Evolutionary conservation across 345 rosid species (phyloP).

Genomic region (Boechera stricta): DNA sequence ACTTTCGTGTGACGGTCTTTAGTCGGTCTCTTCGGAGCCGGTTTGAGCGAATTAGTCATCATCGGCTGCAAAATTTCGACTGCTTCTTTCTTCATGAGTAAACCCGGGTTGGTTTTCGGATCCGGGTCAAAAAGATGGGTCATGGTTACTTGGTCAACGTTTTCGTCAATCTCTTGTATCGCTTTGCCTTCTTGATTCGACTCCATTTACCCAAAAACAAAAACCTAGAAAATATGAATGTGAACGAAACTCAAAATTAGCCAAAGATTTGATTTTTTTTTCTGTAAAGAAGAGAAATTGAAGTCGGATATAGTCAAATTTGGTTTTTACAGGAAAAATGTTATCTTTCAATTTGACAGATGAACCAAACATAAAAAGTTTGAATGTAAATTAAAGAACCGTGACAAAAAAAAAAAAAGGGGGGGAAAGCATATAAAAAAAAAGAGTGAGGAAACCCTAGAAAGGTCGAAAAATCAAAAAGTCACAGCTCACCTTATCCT

Average conservation of each 20-base stretch:
- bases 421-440: not conserved
- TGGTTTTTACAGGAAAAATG: not conserved
- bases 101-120: constrained; percentile 39
- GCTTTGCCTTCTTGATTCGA: constrained; percentile 42
- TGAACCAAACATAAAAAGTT: not conserved
- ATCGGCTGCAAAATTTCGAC: constrained; percentile 35
- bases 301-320: constrained; percentile 21
- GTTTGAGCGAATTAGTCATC: constrained; percentile 2
- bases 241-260: not conserved
- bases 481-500: constrained; percentile 44
- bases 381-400: constrained; percentile 1
- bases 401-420: not conserved
- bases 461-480: constrained; percentile 19
- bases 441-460: constrained; percentile 45
- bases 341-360: constrained; percentile 14
- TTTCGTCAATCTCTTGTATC: constrained; percentile 52
- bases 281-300: not conserved
- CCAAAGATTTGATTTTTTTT: not conserved
- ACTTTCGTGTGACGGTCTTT: constrained; percentile 91
- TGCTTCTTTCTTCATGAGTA: constrained; percentile 51
- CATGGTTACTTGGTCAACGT: constrained; percentile 33
- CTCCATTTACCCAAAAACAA: constrained; percentile 36
- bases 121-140: constrained; percentile 37
- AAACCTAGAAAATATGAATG: constrained; percentile 12
- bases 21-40: constrained; percentile 48